Evolutionary conservation across 176 grass and related monocot genomes (phyloP), one percentile per base, ranked within the genome.

Genomic region (Elymus sibiricus): DNA sequence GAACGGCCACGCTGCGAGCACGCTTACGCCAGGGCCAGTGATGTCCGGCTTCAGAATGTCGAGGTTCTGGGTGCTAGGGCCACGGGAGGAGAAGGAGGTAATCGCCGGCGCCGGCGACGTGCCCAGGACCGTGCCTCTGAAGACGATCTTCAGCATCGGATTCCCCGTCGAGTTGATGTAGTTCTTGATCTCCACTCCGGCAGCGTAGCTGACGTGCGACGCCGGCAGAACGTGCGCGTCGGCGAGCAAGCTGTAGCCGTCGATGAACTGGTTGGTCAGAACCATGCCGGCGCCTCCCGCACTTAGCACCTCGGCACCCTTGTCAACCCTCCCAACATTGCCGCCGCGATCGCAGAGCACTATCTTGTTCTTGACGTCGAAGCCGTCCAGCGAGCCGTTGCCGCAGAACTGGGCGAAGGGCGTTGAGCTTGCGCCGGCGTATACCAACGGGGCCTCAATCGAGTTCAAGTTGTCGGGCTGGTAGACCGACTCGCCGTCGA

Each of bases 21-120:
- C 46, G 46, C 46, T 76, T 0, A 76, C 46, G 9, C 73, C 73
- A 1, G 12, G 64, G 19, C 29, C 25, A 49, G 87, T 22, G 62
- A 85, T 3, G 64, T 83, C 42, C 60, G 68, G 73, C 46, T 76
- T 76, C 16, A 76, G 73, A 12, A 76, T 76, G 16, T 47, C 46
- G 27, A 46, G 46, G 16, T 31, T 76, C 27, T 76, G 73, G 26
- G 29, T 76, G 27, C 73, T 76, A 0, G 73, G 73, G 9, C 73
- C 73, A 12, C 73, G 73, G 16, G 73, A 76, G 73, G 73, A 76
- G 46, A 76, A 55, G 16, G 73, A 76, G 9, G 73, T 55, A 14
- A 76, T 55, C 0, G 73, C 46, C 9, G 73, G 73, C 44, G 73
- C 73, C 15, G 72, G 25, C 14, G 72, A 76, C 44, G 73, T 55